These are phyloP conservation scores for Boechera divaricarpa DNA, from an alignment of 345 rosid genomes.

Conservation along the genomic window DNA sequence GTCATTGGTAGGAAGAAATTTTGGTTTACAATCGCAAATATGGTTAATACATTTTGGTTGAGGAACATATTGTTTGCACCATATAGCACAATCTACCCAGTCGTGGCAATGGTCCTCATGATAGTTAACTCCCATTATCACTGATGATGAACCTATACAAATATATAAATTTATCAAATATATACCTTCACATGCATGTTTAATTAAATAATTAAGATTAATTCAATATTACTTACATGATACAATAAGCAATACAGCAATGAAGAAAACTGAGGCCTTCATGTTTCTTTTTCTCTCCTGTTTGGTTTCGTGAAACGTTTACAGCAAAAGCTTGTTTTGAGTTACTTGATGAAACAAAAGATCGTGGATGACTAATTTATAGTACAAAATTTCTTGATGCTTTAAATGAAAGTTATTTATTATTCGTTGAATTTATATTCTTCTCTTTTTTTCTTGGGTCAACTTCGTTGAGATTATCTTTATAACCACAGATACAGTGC, in stretches of 20 bases:
- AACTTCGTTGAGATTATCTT: not conserved
- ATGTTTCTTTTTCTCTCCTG: not conserved
- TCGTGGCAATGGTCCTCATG: conserved; percentile 36
- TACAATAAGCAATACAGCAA: conserved; percentile 28
- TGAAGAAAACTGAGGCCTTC: conserved; percentile 30
- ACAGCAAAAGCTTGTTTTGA: not conserved
- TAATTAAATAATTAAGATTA: not conserved
- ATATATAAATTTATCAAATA: not conserved
- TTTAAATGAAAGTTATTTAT: not conserved
- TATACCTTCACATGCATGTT: not conserved
- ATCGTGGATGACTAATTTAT: conserved; percentile 15
- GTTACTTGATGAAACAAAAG: not conserved
- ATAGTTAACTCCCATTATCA: conserved; percentile 7
- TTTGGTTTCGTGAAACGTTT: conserved; percentile 22
- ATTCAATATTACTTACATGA: conserved; percentile 29
- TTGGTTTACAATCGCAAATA: conserved; percentile 32
- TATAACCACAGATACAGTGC: not conserved
- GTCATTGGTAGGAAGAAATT: not conserved
- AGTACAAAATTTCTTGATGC: not conserved
- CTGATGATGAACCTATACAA: conserved; percentile 30
- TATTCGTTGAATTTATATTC: not conserved
- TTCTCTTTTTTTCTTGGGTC: not conserved
- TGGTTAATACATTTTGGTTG: conserved; percentile 37
- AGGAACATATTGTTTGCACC: conserved; percentile 36
- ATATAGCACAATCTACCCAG: conserved; percentile 9